Base-by-base conservation (phyloP, 495 filamentous ascomycete genomes). In the Penicillium lividum region DNA sequence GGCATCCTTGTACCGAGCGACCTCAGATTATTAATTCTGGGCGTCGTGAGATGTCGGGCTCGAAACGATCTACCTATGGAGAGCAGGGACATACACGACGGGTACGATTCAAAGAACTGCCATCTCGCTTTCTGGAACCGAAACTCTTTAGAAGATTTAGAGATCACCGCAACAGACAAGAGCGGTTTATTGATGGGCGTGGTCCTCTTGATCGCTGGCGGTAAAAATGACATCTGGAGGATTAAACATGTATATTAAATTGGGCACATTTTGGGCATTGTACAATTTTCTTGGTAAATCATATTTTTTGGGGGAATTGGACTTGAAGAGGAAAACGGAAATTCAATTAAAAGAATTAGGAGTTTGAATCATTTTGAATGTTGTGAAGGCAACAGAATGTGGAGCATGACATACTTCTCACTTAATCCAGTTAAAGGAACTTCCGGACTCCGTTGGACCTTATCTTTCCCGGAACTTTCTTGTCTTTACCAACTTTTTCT, bases 391-490 rank as follows among this genome's bases (percentile, higher is more conserved):
- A 33, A 33, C 7, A 33, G 31, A 33, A 36, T 36, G 38, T 40
- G 38, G 38, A 40, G 38, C 38, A 40, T 40, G 25, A 27, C 43
- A 46, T 46, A 46, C 18, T 46, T 46, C 10, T 8, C 43, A 15
- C 43, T 8, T 13, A 13, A 46, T 27, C 18, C 43, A 46, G 25
- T 46, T 27, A 46, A 22, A 22, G 2, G 22, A 4, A 43, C 16
- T 9, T 13, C 40, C 40, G 40, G 43, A 27, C 43, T 46, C 43
- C 18, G 7, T 7, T 46, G 25, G 43, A 46, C 18, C 43, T 46
- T 46, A 46, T 46, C 43, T 46, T 27, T 46, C 18, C 43, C 18
- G 43, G 43, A 27, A 46, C 18, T 27, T 27, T 27, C 43, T 46
- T 46, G 25, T 18, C 11, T 27, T 11, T 46, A 7, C 18, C 43